These are phyloP conservation scores for Pilasporangium apinafurcum DNA, from an alignment of 352 stramenopile genomes.

Conservation along the genomic window DNA sequence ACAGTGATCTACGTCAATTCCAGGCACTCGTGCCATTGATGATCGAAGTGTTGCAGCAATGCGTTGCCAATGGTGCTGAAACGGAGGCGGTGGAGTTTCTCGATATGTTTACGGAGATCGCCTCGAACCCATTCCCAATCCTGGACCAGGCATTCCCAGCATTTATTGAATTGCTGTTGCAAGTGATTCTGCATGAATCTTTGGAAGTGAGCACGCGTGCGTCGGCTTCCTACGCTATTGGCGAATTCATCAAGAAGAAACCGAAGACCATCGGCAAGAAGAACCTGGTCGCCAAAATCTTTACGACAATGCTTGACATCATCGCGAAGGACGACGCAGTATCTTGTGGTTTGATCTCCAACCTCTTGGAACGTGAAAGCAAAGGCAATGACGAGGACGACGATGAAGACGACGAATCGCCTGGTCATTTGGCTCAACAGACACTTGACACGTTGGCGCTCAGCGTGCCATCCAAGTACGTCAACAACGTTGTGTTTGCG, in stretches of 20 bases:
- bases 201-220: constrained; percentile 75
- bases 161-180: constrained; percentile 80
- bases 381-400: constrained; percentile 39
- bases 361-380: constrained; percentile 64
- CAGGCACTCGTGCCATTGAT: constrained; percentile 75
- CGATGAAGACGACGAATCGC: constrained; percentile 76
- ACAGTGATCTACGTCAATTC: constrained; percentile 64
- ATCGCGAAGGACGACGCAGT: constrained; percentile 69
- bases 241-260: constrained; percentile 87
- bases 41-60: constrained; percentile 83
- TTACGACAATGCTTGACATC: constrained; percentile 83
- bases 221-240: constrained; percentile 75
- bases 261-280: constrained; percentile 87
- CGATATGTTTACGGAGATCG: constrained; percentile 83
- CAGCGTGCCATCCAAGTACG: constrained; percentile 76
- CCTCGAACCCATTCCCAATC: constrained; percentile 79
- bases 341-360: constrained; percentile 80
- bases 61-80: constrained; percentile 69
- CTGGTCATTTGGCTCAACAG: constrained; percentile 77
- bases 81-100: constrained; percentile 82
- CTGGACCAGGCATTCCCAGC: constrained; percentile 72
- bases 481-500: constrained; percentile 70
- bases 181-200: constrained; percentile 71
- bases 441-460: constrained; percentile 81
- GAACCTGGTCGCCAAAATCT: constrained; percentile 75